Evolutionary conservation across 257 asterid species (phyloP).

Genomic region (Cruciata laevipes): DNA sequence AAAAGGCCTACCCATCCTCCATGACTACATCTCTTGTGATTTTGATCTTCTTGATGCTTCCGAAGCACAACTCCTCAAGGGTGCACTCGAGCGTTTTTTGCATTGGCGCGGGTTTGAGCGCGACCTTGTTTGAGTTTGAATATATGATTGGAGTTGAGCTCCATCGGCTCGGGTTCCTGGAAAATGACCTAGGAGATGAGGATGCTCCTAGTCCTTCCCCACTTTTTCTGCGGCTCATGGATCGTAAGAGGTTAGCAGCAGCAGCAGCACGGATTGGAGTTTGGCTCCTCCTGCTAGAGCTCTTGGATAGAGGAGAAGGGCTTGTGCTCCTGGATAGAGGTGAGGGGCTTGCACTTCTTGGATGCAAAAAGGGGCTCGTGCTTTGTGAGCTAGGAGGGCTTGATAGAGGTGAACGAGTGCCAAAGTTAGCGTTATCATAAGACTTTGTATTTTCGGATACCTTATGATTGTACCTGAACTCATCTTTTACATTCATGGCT

Average conservation of each 20-base stretch:
- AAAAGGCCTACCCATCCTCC: constrained; percentile 33
- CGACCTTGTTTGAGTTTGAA: constrained; percentile 46
- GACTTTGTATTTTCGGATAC: constrained; percentile 1
- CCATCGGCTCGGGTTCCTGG: constrained; percentile 34
- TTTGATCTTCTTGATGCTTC: constrained; percentile 53
- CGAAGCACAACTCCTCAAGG: constrained; percentile 75
- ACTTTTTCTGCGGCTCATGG: constrained; percentile 27
- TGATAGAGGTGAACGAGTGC: constrained; percentile 27
- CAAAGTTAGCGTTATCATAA: constrained; percentile 15
- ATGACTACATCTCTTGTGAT: constrained; percentile 41
- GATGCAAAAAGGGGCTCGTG: constrained; percentile 18
- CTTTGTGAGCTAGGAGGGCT: constrained; percentile 35
- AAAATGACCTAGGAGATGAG: constrained; percentile 19
- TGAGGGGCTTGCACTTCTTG: constrained; percentile 17
- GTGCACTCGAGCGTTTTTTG: constrained; percentile 59
- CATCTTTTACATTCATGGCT: constrained; percentile 13
- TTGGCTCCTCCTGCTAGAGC: constrained; percentile 25
- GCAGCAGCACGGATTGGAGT: constrained; percentile 8
- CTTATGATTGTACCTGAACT: constrained; percentile 7
- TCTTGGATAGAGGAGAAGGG: constrained; percentile 27
- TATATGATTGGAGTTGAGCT: constrained; percentile 43
- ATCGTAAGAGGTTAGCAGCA: constrained; percentile 23
- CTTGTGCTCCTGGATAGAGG: constrained; percentile 20
- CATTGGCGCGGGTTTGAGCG: constrained; percentile 48
- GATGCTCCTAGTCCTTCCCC: constrained; percentile 9